Conservation (phyloP, 768 basidiomycete species). For the Tulasnella calospora region DNA sequence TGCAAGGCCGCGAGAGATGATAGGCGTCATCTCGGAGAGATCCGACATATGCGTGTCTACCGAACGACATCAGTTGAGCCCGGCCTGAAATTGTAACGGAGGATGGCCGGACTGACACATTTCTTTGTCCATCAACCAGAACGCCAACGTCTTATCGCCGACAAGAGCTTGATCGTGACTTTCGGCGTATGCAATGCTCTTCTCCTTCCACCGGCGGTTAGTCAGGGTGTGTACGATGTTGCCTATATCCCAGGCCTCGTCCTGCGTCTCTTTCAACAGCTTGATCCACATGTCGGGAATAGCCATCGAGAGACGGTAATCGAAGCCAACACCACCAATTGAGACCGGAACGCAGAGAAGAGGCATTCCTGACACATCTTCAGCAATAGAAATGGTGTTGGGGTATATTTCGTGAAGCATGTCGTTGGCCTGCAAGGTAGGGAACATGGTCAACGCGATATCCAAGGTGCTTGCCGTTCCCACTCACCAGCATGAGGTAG, state of each 20-base stretch:
- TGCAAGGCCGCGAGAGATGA: slow-evolving; percentile 83
- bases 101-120: slow-evolving; percentile 66
- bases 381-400: slow-evolving; percentile 81
- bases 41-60: slow-evolving; percentile 94
- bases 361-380: slow-evolving; percentile 99
- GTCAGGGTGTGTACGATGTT: slow-evolving; percentile 85
- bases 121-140: slow-evolving; percentile 99
- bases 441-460: background rate
- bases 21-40: slow-evolving; percentile 69
- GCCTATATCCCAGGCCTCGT: slow-evolving; percentile 83
- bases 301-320: slow-evolving; percentile 97
- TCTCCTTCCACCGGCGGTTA: slow-evolving; percentile 85
- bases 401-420: slow-evolving; percentile 80
- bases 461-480: background rate
- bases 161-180: slow-evolving; percentile 98
- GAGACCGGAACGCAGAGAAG: slow-evolving; percentile 74
- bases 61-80: background rate
- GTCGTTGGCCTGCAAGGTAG: slow-evolving; percentile 74
- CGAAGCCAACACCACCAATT: slow-evolving; percentile 91
- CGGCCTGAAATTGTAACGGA: background rate
- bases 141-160: slow-evolving; percentile 96
- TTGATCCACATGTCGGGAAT: slow-evolving; percentile 99
- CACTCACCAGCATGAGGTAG: slow-evolving; percentile 91
- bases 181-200: slow-evolving; percentile 89
- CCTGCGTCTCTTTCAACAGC: slow-evolving; percentile 83